A percentile compares a stretch with the other conserved stretches of the same genome.
Conservation (phyloP, 2,329 filamentous ascomycete genomes). For the Periconia digitata region DNA sequence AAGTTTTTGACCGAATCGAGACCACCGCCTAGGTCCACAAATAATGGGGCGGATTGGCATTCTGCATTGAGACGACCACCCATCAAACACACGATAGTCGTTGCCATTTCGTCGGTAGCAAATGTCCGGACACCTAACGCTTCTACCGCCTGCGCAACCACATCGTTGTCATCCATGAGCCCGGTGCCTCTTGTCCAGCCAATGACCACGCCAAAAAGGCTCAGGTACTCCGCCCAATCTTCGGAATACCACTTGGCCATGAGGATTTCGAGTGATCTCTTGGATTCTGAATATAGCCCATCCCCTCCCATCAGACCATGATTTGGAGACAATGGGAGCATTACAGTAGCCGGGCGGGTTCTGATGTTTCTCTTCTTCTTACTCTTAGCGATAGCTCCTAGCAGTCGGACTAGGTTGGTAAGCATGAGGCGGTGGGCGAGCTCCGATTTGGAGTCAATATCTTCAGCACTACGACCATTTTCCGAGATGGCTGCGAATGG, state of each 20-base stretch:
- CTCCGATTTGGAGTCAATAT: constrained; percentile 95
- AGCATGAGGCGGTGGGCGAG: constrained; percentile 98
- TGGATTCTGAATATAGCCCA: constrained; percentile 97
- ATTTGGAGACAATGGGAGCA: constrained; percentile 93
- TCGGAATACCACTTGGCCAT: constrained; percentile 99
- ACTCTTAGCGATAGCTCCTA: constrained; percentile 87
- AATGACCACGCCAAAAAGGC: constrained; percentile 96
- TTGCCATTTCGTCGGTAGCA: constrained; percentile 99
- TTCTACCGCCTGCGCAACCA: constrained; percentile 95
- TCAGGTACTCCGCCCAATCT: constrained; percentile 95
- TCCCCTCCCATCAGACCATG: constrained; percentile 98
- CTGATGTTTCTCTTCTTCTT: constrained; percentile 87
- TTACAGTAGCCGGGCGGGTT: constrained; percentile 93
- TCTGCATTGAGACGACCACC: constrained; percentile 89
- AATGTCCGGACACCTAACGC: constrained; percentile 96
- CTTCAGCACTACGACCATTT: constrained; percentile 95
- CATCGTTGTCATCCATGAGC: constrained; percentile 96
- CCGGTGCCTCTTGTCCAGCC: constrained; percentile 98
- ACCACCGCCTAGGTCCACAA: constrained; percentile 95
- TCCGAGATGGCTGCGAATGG: constrained; percentile 98
- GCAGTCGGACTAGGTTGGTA: constrained; percentile 89
- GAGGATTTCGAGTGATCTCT: constrained; percentile 92
- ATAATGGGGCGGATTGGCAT: constrained; percentile 93
- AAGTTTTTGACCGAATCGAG: constrained; percentile 96
- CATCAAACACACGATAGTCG: constrained; percentile 97